Evolutionary conservation across 495 filamentous ascomycete species (phyloP).

Genomic region (Amniculicola lignicola): DNA sequence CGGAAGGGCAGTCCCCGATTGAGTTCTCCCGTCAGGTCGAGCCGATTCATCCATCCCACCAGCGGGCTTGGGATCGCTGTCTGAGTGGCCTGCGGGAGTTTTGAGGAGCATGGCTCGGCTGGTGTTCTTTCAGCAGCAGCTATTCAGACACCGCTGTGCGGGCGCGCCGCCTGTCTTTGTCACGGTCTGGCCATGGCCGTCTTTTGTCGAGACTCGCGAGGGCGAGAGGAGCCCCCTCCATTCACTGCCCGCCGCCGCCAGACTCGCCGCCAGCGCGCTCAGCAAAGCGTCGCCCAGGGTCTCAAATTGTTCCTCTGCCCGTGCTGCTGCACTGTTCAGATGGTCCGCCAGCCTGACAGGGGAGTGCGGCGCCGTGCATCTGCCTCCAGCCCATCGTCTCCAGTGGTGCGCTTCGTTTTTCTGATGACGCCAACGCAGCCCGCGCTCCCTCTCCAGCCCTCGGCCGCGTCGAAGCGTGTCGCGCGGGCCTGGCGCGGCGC

Average conservation of each 20-base stretch:
- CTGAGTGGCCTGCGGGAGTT: too few species aligned
- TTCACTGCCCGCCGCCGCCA: not conserved
- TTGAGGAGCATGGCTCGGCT: too few species aligned
- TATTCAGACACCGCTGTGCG: too few species aligned
- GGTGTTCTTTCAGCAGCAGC: too few species aligned
- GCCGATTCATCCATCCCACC: too few species aligned
- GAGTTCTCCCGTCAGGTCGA: too few species aligned
- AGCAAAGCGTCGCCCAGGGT: conserved; percentile 20
- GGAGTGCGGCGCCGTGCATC: conserved; percentile 13
- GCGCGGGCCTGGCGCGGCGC: not conserved
- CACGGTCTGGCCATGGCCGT: too few species aligned
- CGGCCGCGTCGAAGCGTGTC: not conserved
- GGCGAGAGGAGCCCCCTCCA: not conserved
- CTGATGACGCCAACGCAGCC: not conserved
- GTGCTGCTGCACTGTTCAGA: conserved; percentile 22
- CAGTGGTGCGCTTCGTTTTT: conserved; percentile 14
- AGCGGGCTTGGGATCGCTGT: too few species aligned
- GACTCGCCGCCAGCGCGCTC: conserved; percentile 1
- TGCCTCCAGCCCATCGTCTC: not conserved
- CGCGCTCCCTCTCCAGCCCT: conserved; percentile 3
- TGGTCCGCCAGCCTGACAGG: conserved; percentile 7
- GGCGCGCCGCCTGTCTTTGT: too few species aligned
- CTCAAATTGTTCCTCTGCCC: conserved; percentile 8
- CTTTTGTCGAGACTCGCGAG: too few species aligned
- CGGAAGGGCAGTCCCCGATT: too few species aligned